Evolutionary conservation across 2,329 filamentous ascomycete species (phyloP).

Genomic region (Achaetomium macrosporum): DNA sequence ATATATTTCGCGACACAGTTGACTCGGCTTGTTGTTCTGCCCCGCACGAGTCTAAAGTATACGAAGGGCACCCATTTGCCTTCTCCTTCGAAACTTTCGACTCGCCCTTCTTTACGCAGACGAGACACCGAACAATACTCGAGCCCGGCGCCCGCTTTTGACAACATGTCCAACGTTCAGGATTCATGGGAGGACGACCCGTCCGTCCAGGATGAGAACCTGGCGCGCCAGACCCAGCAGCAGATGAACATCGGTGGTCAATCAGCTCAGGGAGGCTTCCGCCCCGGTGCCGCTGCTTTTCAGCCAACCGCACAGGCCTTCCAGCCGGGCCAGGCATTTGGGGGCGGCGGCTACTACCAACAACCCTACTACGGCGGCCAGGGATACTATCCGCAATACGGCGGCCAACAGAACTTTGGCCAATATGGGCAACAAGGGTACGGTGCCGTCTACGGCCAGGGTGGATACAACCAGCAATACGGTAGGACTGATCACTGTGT

Average conservation of each 20-base stretch:
- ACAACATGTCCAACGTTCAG: constrained; percentile 65
- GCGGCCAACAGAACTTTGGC: constrained; percentile 33
- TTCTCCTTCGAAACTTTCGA: constrained; percentile 16
- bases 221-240: constrained; percentile 70
- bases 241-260: constrained; percentile 66
- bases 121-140: constrained; percentile 1
- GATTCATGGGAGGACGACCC: constrained; percentile 94
- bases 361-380: constrained; percentile 48
- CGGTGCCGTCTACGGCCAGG: constrained; percentile 32
- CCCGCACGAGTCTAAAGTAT: neutral
- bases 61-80: neutral
- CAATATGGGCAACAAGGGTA: constrained; percentile 34
- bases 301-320: constrained; percentile 66
- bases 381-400: constrained; percentile 53
- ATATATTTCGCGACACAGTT: neutral
- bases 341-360: constrained; percentile 51
- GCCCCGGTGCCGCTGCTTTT: constrained; percentile 63
- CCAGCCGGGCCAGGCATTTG: constrained; percentile 65
- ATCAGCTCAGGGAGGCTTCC: constrained; percentile 48
- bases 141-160: neutral
- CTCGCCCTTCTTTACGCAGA: constrained; percentile 8
- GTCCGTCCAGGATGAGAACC: constrained; percentile 68
- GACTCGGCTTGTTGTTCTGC: neutral
- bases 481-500: constrained; percentile 19
- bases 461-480: constrained; percentile 45